These are phyloP conservation scores for Bjerkandera adusta DNA, from an alignment of 1,284 basidiomycete genomes.

Conservation along the genomic window DNA sequence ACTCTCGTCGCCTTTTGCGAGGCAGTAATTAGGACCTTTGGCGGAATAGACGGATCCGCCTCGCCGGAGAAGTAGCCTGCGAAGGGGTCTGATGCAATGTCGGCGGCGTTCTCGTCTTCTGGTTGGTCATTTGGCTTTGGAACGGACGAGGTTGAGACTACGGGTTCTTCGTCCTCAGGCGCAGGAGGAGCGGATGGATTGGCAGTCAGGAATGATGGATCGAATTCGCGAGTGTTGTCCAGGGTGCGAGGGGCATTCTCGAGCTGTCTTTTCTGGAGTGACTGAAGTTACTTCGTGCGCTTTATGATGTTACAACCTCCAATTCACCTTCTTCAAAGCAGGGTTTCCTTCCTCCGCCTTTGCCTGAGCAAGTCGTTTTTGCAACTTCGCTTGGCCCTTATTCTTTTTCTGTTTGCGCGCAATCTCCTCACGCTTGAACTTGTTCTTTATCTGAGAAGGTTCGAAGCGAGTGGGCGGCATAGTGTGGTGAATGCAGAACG, in stretches of 20 bases:
- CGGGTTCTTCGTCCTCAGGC: conserved; percentile 32
- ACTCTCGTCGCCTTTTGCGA: conserved; percentile 82
- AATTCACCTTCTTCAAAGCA: conserved; percentile 66
- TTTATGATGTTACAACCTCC: neutral
- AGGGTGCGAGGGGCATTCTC: conserved; percentile 90
- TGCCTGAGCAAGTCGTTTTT: conserved; percentile 71
- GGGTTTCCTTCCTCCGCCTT: conserved; percentile 74
- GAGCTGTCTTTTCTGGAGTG: conserved; percentile 77
- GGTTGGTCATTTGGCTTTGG: conserved; percentile 24
- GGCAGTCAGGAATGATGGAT: conserved; percentile 80
- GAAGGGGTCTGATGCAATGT: conserved; percentile 73
- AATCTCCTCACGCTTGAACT: conserved; percentile 79
- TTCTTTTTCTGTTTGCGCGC: conserved; percentile 75
- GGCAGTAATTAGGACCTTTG: conserved; percentile 89
- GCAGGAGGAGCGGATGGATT: conserved; percentile 50
- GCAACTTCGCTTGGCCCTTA: conserved; percentile 81
- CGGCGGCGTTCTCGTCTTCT: conserved; percentile 59
- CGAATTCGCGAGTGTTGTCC: conserved; percentile 91
- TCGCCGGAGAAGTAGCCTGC: conserved; percentile 64
- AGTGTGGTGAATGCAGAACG: conserved; percentile 1
- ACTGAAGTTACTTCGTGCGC: neutral
- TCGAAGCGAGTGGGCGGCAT: conserved; percentile 60
- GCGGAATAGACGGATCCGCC: conserved; percentile 67
- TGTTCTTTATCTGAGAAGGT: conserved; percentile 77
- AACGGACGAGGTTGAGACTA: conserved; percentile 20